Evolutionary conservation across 2,329 filamentous ascomycete genomes (phyloP), one percentile per base, ranked within the genome.

Genomic region (Calonectria honghensis): DNA sequence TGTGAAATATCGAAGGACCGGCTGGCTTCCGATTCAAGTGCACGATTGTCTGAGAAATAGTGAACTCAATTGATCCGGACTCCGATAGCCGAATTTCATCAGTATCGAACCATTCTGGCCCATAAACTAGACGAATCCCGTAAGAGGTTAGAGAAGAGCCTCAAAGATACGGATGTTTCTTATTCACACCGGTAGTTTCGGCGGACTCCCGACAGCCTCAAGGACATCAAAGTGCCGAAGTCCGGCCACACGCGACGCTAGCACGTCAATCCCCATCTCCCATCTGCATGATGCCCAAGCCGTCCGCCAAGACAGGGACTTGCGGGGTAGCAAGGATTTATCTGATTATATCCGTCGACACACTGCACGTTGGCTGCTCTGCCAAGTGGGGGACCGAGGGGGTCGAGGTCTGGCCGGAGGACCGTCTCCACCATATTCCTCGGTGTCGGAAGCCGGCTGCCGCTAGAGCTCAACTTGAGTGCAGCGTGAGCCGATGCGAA

Each of bases 401-500:
- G 24, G 57, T 14, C 14, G 37, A 39, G 4, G 16, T 13, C 14
- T 31, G 14, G 24, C 9, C 14, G 24, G 35, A 63, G 57, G 35
- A 63, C 24, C 14, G 31, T 63, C 57, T 7, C 57, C 57, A 63
- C 57, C 57, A 63, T 63, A 41, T 18, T 29, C 57, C 57, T 63
- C 57, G 57, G 57, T 14, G 57, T 63, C 57, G 57, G 57, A 63
- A 63, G 57, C 57, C 57, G 57, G 57, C 57, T 63, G 57, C 57
- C 57, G 57, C 57, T 31, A 63, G 37, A 31, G 39, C 4, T 2
- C 57, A 41, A 37, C 57, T 14, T 41, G 35, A 27, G 35, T 24
- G 1, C 57, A 41, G 57, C 37, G 24, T 27, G 57, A 27, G 35
- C 37, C 18, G 57, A 37, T 27, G n/a, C 27, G 57, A 29, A 63